Percentiles rank a stretch among this genome's conserved stretches.
These are phyloP conservation scores for Comarum palustre DNA, from an alignment of 306 rosid genomes.

Conservation along the genomic window DNA sequence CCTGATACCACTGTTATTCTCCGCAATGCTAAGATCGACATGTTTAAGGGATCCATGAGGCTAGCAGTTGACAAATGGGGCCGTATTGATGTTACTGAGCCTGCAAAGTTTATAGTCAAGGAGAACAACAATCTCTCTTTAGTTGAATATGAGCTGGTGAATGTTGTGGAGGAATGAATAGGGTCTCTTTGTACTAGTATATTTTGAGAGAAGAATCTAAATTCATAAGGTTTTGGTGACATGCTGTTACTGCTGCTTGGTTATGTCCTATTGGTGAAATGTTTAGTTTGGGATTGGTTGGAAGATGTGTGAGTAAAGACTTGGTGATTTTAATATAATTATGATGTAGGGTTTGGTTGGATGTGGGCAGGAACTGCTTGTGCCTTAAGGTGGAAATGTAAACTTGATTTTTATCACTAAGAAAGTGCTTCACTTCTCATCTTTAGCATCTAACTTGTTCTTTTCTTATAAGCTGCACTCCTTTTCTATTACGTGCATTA, in stretches of 20 bases:
- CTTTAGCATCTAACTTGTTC: background rate
- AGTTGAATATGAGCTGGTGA: constrained; percentile 58
- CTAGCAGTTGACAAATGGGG: constrained; percentile 73
- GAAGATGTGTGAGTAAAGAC: constrained; percentile 13
- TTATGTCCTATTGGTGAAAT: constrained; percentile 19
- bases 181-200: constrained; percentile 14
- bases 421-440: background rate
- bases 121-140: constrained; percentile 63
- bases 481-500: background rate
- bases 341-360: constrained; percentile 21
- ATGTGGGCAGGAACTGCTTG: constrained; percentile 20
- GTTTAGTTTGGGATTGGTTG: constrained; percentile 22
- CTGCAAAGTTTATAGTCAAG: constrained; percentile 44
- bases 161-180: constrained; percentile 40
- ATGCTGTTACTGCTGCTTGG: constrained; percentile 22
- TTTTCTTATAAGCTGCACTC: background rate
- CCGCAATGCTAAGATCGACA: constrained; percentile 60
- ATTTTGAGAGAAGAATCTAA: constrained; percentile 20
- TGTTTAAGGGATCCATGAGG: constrained; percentile 78
- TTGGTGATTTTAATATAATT: constrained; percentile 14
- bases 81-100: constrained; percentile 54
- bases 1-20: constrained; percentile 49
- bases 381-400: constrained; percentile 19
- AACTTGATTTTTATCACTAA: constrained; percentile 19
- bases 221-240: constrained; percentile 25